phyloP scores from a whole-genome alignment of 768 basidiomycete species.

The Lactarius sp. region DNA sequence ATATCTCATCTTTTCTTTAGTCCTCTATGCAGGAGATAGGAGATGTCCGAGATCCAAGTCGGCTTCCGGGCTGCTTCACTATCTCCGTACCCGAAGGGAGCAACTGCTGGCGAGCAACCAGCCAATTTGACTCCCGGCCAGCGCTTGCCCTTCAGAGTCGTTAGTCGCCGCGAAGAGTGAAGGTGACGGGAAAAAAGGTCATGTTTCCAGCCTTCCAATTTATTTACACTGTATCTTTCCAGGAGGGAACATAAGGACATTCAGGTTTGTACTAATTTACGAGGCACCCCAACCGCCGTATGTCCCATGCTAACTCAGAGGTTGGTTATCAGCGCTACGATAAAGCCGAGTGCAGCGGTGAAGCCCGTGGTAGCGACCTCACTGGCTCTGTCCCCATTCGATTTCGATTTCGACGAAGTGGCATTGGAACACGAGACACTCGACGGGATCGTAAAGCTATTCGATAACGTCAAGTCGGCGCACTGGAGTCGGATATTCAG shows the following conservation, averaged over 20 bases:
- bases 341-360: neutral
- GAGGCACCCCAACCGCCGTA: neutral
- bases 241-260: neutral
- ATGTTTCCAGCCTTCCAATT: neutral
- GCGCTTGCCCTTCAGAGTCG: too few relatives aligned
- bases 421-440: constrained; percentile 37
- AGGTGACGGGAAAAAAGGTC: neutral
- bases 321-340: neutral
- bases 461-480: constrained; percentile 69
- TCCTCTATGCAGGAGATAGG: too few relatives aligned
- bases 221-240: neutral
- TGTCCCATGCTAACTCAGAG: neutral
- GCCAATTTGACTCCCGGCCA: too few relatives aligned
- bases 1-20: too few relatives aligned
- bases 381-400: neutral
- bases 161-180: too few relatives aligned
- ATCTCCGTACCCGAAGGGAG: too few relatives aligned
- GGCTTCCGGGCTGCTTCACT: neutral
- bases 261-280: neutral
- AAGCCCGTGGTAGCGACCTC: constrained; percentile 1
- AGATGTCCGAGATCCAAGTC: neutral
- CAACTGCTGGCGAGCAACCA: too few relatives aligned
- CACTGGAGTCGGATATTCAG: constrained; percentile 43
- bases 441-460: constrained; percentile 44
- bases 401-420: constrained; percentile 19